Evolutionary conservation across 192 early-diverging fungal species (phyloP), one percentile per base, ranked within the genome.

Genomic region (Pilobolus umbonatus): DNA sequence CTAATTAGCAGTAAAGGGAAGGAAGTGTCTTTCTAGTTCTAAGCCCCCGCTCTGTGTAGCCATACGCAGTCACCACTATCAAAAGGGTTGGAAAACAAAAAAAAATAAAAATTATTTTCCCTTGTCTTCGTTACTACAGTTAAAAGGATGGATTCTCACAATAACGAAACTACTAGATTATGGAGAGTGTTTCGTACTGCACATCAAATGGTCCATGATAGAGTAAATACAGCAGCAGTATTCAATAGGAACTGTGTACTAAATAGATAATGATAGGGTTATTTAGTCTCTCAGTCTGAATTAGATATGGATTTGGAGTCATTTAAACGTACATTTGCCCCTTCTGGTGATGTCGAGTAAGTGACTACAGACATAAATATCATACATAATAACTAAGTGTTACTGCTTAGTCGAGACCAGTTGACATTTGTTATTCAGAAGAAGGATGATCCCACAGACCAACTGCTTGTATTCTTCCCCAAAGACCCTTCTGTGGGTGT

Each of bases 391-490:
- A n/a, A 49, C 36, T 35, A 15, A 56, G 24, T 38, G 0, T 39
- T 57, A 17, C 56, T 45, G 59, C 53, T 29, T 62, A 88, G 88
- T 60, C 88, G 91, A 26, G 78, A 80, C 15, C 72, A 72, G 4
- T 78, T 96, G 72, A 92, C 87, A 19, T 93, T 94, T 73, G 77
- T 91, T 30, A 90, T 95, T 28, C 83, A 89, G 59, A 88, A 87
- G 64, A 80, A 85, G 61, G 80, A 87, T 61, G 85, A 91, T 67
- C 85, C 86, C 5, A 80, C 80, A 30, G 91, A 91, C 55, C 88
- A 91, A 62, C 79, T 95, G 62, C 81, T 96, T 31, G 88, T 95
- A 7, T 93, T 94, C 64, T 96, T 98, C 80, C 88, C 93, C 9
- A 91, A 93, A 32, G 91, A 89, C 39, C 78, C 82, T 34, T 85